Evolutionary conservation across 2,329 filamentous ascomycete genomes (phyloP).

Genomic region (Furcasterigmium sp.): DNA sequence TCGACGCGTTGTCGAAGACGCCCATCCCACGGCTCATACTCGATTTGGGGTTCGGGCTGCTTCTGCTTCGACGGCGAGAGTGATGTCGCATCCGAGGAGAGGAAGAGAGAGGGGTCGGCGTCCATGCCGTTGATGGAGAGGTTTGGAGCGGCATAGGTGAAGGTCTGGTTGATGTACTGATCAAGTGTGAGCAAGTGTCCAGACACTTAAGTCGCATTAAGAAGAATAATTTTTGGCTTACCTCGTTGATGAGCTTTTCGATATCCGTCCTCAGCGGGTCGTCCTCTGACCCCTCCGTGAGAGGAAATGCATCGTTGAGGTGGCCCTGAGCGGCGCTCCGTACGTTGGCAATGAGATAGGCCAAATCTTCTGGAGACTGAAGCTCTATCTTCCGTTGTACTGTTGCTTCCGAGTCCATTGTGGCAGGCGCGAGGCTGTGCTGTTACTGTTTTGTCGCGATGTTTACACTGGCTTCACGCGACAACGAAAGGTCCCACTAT

Average conservation of each 20-base stretch:
- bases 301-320: constrained; percentile 64
- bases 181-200: not conserved
- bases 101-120: constrained; percentile 34
- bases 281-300: constrained; percentile 43
- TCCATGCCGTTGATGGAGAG: constrained; percentile 58
- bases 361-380: constrained; percentile 68
- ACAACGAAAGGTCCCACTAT: too few relatives aligned
- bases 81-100: constrained; percentile 15
- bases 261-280: constrained; percentile 56
- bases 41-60: constrained; percentile 27
- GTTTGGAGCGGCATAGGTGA: constrained; percentile 52
- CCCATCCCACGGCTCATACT: constrained; percentile 56
- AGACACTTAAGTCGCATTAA: too few relatives aligned
- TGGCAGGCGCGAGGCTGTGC: too few relatives aligned
- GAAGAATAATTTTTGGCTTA: constrained; percentile 18
- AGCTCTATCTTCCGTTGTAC: constrained; percentile 66
- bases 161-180: constrained; percentile 58
- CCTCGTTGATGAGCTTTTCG: constrained; percentile 54
- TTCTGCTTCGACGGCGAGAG: constrained; percentile 4
- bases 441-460: not conserved
- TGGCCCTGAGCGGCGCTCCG: constrained; percentile 62
- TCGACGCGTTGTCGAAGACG: constrained; percentile 55
- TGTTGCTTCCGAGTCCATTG: constrained; percentile 1
- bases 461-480: not conserved
- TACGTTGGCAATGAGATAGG: constrained; percentile 65